Conservation (phyloP, 2,329 filamentous ascomycete species). For the Cytospora leucostoma region DNA sequence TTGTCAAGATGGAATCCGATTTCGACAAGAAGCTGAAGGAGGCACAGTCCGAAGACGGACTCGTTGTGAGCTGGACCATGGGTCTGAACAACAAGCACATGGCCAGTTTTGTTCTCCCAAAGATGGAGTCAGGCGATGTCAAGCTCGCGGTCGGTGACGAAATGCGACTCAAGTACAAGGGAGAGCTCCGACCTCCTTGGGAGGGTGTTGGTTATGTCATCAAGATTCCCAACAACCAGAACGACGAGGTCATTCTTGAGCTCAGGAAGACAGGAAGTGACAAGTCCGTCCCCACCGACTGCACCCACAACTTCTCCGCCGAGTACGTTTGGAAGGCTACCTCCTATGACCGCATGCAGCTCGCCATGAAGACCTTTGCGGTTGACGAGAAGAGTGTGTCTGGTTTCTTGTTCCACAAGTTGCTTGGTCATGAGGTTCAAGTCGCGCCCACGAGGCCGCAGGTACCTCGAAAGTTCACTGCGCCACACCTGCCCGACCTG, state of each 20-base stretch:
- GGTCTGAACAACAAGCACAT: slow-evolving; percentile 97
- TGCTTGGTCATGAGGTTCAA: slow-evolving; percentile 92
- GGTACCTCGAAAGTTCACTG: slow-evolving; percentile 95
- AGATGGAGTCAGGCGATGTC: slow-evolving; percentile 95
- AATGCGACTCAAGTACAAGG: slow-evolving; percentile 96
- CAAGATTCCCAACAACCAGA: slow-evolving; percentile 99
- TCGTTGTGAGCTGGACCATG: slow-evolving; percentile 91
- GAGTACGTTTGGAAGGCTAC: slow-evolving; percentile 99
- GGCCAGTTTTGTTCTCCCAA: slow-evolving; percentile 92
- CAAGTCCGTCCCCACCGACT: slow-evolving; percentile 93
- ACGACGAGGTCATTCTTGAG: slow-evolving; percentile 94
- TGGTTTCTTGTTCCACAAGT: slow-evolving; percentile 96
- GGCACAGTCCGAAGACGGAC: slow-evolving; percentile 93
- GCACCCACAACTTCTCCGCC: slow-evolving; percentile 95
- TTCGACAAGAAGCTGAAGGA: slow-evolving; percentile 99
- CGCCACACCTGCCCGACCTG: slow-evolving; percentile 88
- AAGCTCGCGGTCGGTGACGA: slow-evolving; percentile 98
- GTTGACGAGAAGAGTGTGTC: slow-evolving; percentile 98
- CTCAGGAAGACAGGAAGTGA: slow-evolving; percentile 92
- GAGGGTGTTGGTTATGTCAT: slow-evolving; percentile 98
- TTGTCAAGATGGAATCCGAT: slow-evolving; percentile 99
- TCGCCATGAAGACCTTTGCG: slow-evolving; percentile 98
- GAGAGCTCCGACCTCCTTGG: slow-evolving; percentile 89
- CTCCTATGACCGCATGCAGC: slow-evolving; percentile 98
- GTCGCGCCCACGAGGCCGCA: slow-evolving; percentile 94